These are phyloP conservation scores for Stagonosporopsis vannaccii DNA, from an alignment of 2,329 filamentous ascomycete species.

Conservation along the genomic window DNA sequence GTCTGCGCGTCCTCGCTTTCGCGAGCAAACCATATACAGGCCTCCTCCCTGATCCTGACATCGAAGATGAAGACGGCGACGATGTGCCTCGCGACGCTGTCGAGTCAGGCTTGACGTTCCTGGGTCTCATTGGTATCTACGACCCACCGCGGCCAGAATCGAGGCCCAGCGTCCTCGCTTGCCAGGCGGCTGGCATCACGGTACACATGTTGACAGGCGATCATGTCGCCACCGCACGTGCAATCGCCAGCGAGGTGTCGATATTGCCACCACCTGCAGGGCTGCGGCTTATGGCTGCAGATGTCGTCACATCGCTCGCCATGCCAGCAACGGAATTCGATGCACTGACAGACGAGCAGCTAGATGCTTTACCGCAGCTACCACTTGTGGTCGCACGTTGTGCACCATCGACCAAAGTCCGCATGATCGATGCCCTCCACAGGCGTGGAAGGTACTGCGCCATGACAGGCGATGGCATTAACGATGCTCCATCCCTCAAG, in stretches of 20 bases:
- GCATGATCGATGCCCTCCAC: conserved; percentile 54
- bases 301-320: conserved; percentile 33
- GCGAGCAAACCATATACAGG: conserved; percentile 58
- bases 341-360: conserved; percentile 50
- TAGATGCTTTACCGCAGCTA: conserved; percentile 49
- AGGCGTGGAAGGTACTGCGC: conserved; percentile 49
- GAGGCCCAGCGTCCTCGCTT: conserved; percentile 57
- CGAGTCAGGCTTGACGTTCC: conserved; percentile 72
- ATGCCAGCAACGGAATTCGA: conserved; percentile 51
- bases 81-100: conserved; percentile 65
- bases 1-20: conserved; percentile 72
- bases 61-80: conserved; percentile 43
- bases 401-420: conserved; percentile 54
- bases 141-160: conserved; percentile 84
- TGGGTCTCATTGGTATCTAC: conserved; percentile 82
- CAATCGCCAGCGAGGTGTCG: conserved; percentile 54
- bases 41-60: conserved; percentile 39
- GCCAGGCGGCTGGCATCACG: conserved; percentile 44
- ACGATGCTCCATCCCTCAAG: conserved; percentile 54
- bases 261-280: conserved; percentile 48
- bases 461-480: conserved; percentile 56
- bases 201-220: conserved; percentile 58
- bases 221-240: conserved; percentile 53
- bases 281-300: conserved; percentile 44
- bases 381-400: conserved; percentile 55